These are phyloP conservation scores for Linum trigynum DNA, from an alignment of 345 rosid genomes.

Conservation along the genomic window DNA sequence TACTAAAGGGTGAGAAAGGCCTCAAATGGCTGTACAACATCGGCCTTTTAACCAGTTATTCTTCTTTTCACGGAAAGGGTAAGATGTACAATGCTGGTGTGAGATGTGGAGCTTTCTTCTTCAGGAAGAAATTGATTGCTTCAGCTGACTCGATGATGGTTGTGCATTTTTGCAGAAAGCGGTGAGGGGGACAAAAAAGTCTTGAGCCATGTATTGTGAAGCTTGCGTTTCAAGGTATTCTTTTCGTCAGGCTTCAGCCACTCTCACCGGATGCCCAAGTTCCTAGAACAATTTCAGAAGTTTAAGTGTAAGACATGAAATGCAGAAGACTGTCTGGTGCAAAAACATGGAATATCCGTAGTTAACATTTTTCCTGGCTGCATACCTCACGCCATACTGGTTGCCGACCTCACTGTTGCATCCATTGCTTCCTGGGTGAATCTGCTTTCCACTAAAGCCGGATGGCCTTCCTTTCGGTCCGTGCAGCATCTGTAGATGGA, in stretches of 20 bases:
- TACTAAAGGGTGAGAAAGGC: conserved; percentile 1
- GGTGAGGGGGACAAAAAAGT: neutral
- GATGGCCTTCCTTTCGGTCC: conserved; percentile 27
- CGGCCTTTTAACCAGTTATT: conserved; percentile 13
- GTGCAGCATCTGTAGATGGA: conserved; percentile 24
- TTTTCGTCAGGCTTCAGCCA: neutral
- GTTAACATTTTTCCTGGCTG: neutral
- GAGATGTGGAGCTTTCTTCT: neutral
- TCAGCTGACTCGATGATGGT: neutral
- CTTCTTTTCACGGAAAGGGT: neutral
- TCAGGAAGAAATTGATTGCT: neutral
- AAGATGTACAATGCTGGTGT: neutral
- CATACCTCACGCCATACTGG: conserved; percentile 39
- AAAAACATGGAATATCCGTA: neutral
- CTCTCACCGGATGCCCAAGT: conserved; percentile 48
- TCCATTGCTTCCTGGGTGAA: conserved; percentile 26
- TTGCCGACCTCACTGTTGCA: conserved; percentile 29
- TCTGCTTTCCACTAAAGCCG: conserved; percentile 28
- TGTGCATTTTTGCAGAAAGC: too few species aligned
- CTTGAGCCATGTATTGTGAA: too few species aligned
- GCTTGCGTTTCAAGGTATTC: neutral
- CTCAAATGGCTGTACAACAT: conserved; percentile 26
- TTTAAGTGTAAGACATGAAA: neutral
- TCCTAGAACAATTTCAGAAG: conserved; percentile 33
- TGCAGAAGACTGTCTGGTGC: neutral